Conservation (phyloP, 345 rosid species). For the Kandelia obovata region DNA sequence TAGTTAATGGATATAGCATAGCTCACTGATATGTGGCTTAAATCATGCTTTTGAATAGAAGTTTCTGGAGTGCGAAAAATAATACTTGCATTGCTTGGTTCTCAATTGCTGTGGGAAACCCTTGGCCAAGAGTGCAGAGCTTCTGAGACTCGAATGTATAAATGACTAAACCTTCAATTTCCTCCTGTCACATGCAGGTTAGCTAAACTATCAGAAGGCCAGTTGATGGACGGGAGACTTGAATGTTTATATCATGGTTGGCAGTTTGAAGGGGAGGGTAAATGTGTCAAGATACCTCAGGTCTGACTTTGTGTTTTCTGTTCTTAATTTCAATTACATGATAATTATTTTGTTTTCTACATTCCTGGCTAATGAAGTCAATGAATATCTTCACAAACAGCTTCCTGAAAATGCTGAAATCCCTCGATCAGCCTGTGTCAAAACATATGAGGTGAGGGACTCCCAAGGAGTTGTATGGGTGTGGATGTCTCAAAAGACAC, state of each 20-base stretch:
- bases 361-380: background rate
- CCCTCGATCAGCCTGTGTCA: constrained; percentile 76
- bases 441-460: constrained; percentile 63
- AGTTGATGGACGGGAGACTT: constrained; percentile 75
- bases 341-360: background rate
- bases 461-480: constrained; percentile 96
- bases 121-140: background rate
- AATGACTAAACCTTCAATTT: background rate
- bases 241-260: constrained; percentile 96
- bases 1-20: too few relatives aligned
- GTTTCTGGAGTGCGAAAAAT: too few relatives aligned
- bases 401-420: constrained; percentile 76
- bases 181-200: constrained; percentile 39
- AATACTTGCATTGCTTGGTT: too few relatives aligned
- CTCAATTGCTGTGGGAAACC: background rate
- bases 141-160: background rate
- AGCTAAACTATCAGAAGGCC: constrained; percentile 94
- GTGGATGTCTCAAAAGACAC: constrained; percentile 77
- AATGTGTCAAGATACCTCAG: constrained; percentile 94
- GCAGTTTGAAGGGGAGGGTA: constrained; percentile 87
- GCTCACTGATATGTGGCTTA: too few relatives aligned
- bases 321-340: background rate
- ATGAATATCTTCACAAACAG: constrained; percentile 29
- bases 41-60: too few relatives aligned
- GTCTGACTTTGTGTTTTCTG: constrained; percentile 30